Conservation (phyloP, 2,329 filamentous ascomycete genomes). For the Aspergillus carbonarius region DNA sequence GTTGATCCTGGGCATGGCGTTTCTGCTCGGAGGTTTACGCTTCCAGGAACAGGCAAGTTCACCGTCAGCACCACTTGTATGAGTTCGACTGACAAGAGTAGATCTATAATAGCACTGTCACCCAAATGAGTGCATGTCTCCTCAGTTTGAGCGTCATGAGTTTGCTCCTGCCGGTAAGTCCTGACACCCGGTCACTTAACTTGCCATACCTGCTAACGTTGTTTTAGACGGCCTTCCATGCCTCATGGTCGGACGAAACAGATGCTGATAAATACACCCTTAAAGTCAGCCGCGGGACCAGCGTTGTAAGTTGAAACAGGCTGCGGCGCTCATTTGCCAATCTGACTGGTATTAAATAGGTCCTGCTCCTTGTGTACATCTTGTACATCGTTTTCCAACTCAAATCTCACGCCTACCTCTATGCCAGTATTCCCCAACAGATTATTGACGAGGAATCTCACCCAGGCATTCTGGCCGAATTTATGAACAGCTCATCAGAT, state of each 20-base stretch:
- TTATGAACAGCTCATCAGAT: constrained; percentile 63
- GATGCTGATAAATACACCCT: constrained; percentile 70
- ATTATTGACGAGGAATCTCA: constrained; percentile 89
- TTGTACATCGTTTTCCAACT: constrained; percentile 87
- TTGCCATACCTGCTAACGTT: not conserved
- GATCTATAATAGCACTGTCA: constrained; percentile 94
- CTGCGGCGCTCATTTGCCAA: not conserved
- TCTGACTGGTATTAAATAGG: constrained; percentile 39
- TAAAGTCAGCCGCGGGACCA: constrained; percentile 85
- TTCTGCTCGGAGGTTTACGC: constrained; percentile 79
- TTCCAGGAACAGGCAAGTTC: constrained; percentile 74
- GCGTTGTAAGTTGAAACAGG: constrained; percentile 60
- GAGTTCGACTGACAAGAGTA: constrained; percentile 28
- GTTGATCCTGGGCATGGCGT: constrained; percentile 88
- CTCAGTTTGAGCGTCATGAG: constrained; percentile 89
- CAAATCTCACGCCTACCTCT: constrained; percentile 88
- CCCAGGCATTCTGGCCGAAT: constrained; percentile 77
- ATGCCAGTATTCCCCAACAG: constrained; percentile 87
- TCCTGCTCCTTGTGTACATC: constrained; percentile 76
- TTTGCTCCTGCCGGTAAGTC: constrained; percentile 73
- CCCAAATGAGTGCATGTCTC: constrained; percentile 92
- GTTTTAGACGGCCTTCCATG: constrained; percentile 78
- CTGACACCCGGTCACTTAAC: too few species aligned
- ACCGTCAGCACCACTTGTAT: not conserved
- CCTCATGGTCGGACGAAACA: constrained; percentile 67